Conservation (phyloP, 129 eudicot genomes). For the Lonicera japonica region DNA sequence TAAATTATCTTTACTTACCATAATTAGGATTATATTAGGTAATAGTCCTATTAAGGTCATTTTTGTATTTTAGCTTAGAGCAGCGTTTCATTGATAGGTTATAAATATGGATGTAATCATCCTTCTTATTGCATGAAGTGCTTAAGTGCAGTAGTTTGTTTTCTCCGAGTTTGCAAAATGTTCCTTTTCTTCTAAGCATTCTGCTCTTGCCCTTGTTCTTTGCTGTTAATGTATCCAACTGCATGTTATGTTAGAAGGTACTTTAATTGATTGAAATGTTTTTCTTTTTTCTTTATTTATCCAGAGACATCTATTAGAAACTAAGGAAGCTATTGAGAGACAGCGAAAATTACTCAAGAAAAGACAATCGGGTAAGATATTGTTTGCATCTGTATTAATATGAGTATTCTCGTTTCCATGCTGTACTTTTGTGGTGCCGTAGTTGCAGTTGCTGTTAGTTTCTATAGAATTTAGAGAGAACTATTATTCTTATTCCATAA, state of each 20-base stretch:
- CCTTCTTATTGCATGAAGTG: neutral
- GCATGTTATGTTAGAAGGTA: neutral
- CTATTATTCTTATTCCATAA: no score
- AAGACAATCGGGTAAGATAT: conserved; percentile 62
- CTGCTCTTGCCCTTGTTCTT: neutral
- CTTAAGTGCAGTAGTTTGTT: neutral
- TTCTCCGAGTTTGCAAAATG: neutral
- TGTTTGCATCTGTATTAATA: neutral
- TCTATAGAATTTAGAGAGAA: no score
- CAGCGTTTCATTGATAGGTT: no score
- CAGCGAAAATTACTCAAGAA: conserved; percentile 84
- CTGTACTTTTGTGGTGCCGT: neutral
- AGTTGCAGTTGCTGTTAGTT: no score
- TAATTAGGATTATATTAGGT: no score
- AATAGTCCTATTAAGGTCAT: no score
- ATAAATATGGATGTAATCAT: no score
- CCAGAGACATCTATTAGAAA: conserved; percentile 74
- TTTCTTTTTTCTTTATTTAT: conserved; percentile 9
- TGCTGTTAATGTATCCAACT: neutral
- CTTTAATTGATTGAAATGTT: conserved; percentile 6
- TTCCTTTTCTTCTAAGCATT: neutral
- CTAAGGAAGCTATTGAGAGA: conserved; percentile 88
- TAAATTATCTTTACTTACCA: no score
- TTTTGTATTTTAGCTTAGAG: no score
- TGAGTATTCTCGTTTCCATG: neutral